phyloP scores from a whole-genome alignment of 2,329 filamentous ascomycete genomes.

The Penicillium frequentans region DNA sequence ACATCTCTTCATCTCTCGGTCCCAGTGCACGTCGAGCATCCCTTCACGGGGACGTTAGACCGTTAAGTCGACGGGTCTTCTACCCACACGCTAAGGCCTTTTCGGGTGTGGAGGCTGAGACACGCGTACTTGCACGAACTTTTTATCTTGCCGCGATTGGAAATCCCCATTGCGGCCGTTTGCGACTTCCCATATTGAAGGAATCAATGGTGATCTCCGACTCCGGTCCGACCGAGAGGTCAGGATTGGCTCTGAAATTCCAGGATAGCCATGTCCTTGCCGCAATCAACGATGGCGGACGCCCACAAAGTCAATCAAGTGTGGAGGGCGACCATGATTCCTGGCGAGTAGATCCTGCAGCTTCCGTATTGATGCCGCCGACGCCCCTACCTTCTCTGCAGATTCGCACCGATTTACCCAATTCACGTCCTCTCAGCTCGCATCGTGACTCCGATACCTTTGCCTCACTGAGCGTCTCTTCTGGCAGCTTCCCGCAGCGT shows the following conservation, averaged over 20 bases:
- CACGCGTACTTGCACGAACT: neutral
- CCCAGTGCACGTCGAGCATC: conserved; percentile 4
- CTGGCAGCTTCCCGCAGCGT: conserved; percentile 44
- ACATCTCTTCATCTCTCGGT: neutral
- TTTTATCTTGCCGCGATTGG: conserved; percentile 9
- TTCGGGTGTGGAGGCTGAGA: conserved; percentile 23
- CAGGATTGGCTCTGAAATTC: conserved; percentile 12
- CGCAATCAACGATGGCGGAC: conserved; percentile 11
- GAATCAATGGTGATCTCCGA: conserved; percentile 14
- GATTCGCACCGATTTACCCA: conserved; percentile 36
- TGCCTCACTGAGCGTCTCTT: conserved; percentile 43
- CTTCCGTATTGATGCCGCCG: conserved; percentile 9
- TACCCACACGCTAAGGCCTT: conserved; percentile 18
- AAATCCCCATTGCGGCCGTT: conserved; percentile 2
- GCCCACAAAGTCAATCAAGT: neutral
- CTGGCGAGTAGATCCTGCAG: conserved; percentile 9
- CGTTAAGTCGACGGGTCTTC: conserved; percentile 23
- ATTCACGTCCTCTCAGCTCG: conserved; percentile 26
- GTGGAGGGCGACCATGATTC: neutral
- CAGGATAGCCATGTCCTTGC: conserved; percentile 10
- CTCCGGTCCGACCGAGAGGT: conserved; percentile 19
- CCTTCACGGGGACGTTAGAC: conserved; percentile 1
- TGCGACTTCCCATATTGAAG: conserved; percentile 1
- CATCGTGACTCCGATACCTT: conserved; percentile 34
- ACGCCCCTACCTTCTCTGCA: conserved; percentile 32